phyloP scores from a whole-genome alignment of 2,329 filamentous ascomycete species.

The Emergomyces orientalis region DNA sequence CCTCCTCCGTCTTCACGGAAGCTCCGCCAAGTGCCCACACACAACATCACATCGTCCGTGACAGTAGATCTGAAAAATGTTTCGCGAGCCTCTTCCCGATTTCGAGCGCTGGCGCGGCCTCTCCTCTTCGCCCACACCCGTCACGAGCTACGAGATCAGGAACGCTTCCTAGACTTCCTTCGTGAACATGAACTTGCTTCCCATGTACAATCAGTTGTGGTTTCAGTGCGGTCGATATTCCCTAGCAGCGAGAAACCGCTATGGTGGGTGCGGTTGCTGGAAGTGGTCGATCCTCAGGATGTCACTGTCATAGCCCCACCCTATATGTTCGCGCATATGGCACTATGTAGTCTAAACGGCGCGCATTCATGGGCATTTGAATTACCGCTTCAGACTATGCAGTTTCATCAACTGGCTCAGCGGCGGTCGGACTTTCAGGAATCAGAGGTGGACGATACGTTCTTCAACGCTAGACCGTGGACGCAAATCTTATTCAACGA shows the following conservation, averaged over 20 bases:
- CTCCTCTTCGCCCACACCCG: constrained; percentile 49
- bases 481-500: constrained; percentile 60
- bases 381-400: constrained; percentile 53
- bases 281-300: constrained; percentile 43
- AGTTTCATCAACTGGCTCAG: constrained; percentile 24
- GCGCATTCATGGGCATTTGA: constrained; percentile 56
- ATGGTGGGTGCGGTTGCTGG: constrained; percentile 51
- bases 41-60: constrained; percentile 33
- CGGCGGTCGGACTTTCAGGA: constrained; percentile 22
- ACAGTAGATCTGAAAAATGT: constrained; percentile 45
- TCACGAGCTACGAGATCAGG: constrained; percentile 29
- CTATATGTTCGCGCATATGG: constrained; percentile 50
- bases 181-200: constrained; percentile 22
- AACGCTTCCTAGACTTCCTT: constrained; percentile 34
- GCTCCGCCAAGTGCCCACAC: constrained; percentile 44
- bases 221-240: constrained; percentile 35
- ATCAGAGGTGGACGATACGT: constrained; percentile 20
- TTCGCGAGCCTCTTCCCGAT: constrained; percentile 46
- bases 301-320: constrained; percentile 55
- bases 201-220: constrained; percentile 41
- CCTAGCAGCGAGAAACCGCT: constrained; percentile 29
- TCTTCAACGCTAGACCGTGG: constrained; percentile 58
- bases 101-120: constrained; percentile 46
- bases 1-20: constrained; percentile 41
- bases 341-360: constrained; percentile 49